Base-by-base conservation (phyloP, 2,329 filamentous ascomycete species). In the Penicillium sp. region DNA sequence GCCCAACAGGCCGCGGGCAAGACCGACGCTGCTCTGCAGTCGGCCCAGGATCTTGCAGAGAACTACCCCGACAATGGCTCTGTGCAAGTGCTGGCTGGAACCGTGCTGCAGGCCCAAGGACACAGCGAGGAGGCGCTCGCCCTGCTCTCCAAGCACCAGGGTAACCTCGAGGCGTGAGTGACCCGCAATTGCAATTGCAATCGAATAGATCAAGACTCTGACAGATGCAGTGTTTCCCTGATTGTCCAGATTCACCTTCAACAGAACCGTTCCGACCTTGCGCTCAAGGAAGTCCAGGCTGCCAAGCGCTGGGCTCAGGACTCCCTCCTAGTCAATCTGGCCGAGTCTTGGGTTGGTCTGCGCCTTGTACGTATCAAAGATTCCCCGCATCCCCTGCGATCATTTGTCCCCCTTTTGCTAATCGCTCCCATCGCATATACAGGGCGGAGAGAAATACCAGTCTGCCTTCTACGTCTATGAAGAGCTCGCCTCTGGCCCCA, bases 391-490 rank as follows among this genome's bases (percentile, higher is more conserved):
- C 14, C 16, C 16, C 16, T 14, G 7, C 31, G 28, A 29, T 28
- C 10, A 14, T n/a, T n/a, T n/a, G n/a, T 24, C 3, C 13, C 5
- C 16, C 37, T 42, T 46, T 51, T 8, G 46, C 48, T 29, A 9
- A 23, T 21, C 16, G 14, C 0, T 24, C 2, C 5, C 24, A 28
- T 19, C 13, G 24, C 13, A 47, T 21, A 28, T 36, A 29, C 57
- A 96, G 89, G 93, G 93, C 69, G 92, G 92, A 63, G 92, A 96
- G 65, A 94, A 91, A 73, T 97, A 97, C 76, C 94, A 97, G 70
- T 90, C 94, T 70, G 88, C 93, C 16, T 97, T 96, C 77, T 97
- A 99, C 80, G 93, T 97, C 57, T 97, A 91, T 69, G 93, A 97
- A 76, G 94, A 99, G 75, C 85, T 97, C 45, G 93, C 94, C 4